These are phyloP conservation scores for Trichoderma guizhouense DNA, from an alignment of 2,329 filamentous ascomycete species.

Conservation along the genomic window DNA sequence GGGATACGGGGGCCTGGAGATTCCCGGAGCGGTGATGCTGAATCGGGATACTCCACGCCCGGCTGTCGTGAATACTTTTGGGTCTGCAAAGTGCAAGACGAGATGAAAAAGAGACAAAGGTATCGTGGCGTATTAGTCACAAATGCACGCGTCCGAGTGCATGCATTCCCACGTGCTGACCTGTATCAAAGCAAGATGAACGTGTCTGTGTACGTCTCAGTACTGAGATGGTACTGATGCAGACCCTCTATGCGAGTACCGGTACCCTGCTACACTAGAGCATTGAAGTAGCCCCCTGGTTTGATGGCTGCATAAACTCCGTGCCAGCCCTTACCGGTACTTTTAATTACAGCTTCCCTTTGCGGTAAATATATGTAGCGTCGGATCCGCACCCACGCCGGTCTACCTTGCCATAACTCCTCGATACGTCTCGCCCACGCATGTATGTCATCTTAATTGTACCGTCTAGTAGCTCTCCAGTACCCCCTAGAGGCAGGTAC, in stretches of 20 bases:
- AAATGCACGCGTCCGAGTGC: background rate
- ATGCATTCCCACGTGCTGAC: constrained; percentile 7
- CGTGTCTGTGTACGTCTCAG: background rate
- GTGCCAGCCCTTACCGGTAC: background rate
- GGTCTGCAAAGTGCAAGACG: background rate
- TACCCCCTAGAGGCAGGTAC: background rate
- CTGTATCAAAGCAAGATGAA: background rate
- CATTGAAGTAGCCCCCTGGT: background rate
- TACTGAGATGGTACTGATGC: background rate
- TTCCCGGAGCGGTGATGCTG: background rate
- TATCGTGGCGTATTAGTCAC: background rate
- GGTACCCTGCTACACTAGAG: background rate
- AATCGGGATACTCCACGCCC: background rate
- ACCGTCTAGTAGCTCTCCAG: background rate
- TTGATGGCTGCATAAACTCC: background rate
- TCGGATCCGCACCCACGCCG: background rate
- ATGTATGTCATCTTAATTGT: background rate
- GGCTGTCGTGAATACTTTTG: background rate
- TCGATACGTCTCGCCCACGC: background rate
- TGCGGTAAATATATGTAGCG: background rate
- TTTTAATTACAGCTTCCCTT: background rate
- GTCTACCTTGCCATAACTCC: background rate
- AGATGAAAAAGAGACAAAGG: background rate
- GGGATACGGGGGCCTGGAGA: background rate
- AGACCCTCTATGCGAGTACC: background rate